A percentile compares a stretch with the other conserved stretches of the same genome.
phyloP scores from a whole-genome alignment of 176 grass and related monocot genomes.

The Eleusine indica region DNA sequence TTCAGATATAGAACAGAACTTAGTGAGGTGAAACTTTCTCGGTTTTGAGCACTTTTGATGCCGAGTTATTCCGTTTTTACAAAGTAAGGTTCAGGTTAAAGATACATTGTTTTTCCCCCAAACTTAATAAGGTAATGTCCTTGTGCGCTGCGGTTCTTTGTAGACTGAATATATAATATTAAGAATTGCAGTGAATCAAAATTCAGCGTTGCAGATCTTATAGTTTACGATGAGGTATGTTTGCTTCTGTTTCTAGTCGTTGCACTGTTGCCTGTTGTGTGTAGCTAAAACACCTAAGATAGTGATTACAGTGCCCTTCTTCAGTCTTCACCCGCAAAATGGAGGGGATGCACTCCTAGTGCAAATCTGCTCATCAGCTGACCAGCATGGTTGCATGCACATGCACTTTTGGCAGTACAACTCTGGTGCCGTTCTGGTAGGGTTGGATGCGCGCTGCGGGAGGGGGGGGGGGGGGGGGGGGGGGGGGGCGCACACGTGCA shows the following conservation, averaged over 20 bases:
- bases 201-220: slow-evolving; percentile 27
- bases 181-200: slow-evolving; percentile 40
- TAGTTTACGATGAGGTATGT: not conserved
- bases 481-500: too few species aligned
- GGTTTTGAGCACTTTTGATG: slow-evolving; percentile 38
- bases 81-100: slow-evolving; percentile 45
- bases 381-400: too few species aligned
- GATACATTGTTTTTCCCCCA: slow-evolving; percentile 59
- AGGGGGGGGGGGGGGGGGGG: too few species aligned
- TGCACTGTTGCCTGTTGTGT: not conserved
- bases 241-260: not conserved
- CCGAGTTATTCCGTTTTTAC: slow-evolving; percentile 38
- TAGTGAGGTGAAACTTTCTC: slow-evolving; percentile 42
- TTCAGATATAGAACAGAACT: slow-evolving; percentile 52
- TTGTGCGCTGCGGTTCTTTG: slow-evolving; percentile 40
- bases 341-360: too few species aligned
- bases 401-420: too few species aligned
- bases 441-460: too few species aligned
- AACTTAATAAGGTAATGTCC: slow-evolving; percentile 49
- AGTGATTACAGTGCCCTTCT: too few species aligned
- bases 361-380: too few species aligned
- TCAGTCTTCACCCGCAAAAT: too few species aligned
- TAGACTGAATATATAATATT: slow-evolving; percentile 53
- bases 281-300: too few species aligned
- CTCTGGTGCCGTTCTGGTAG: too few species aligned